These are phyloP conservation scores for Trichothecium roseum DNA, from an alignment of 2,329 filamentous ascomycete genomes.

Conservation along the genomic window DNA sequence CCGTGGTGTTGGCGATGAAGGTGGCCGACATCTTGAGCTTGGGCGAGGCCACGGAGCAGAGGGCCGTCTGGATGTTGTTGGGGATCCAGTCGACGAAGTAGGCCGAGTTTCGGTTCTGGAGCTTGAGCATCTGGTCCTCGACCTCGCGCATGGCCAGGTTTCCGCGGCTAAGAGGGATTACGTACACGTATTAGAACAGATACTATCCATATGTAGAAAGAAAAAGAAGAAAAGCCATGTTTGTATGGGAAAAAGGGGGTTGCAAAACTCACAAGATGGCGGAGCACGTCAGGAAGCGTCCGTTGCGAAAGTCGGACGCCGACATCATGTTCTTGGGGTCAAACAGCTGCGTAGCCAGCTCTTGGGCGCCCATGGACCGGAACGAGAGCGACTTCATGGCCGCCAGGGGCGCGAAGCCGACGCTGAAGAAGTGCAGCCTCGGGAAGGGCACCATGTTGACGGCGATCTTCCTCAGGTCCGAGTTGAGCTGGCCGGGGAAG, in stretches of 20 bases:
- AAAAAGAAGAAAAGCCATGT: too few species aligned
- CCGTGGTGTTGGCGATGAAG: constrained; percentile 98
- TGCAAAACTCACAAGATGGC: constrained; percentile 77
- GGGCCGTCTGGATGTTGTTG: constrained; percentile 99
- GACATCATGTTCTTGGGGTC: constrained; percentile 99
- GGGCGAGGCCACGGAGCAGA: constrained; percentile 96
- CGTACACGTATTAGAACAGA: too few species aligned
- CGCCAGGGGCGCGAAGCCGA: constrained; percentile 96
- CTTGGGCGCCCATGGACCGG: constrained; percentile 93
- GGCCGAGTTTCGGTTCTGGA: constrained; percentile 98
- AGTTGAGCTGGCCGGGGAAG: constrained; percentile 99
- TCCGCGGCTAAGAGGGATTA: constrained; percentile 77
- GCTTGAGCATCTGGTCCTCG: constrained; percentile 99
- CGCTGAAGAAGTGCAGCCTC: constrained; percentile 99
- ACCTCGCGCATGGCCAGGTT: constrained; percentile 99
- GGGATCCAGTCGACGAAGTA: constrained; percentile 99
- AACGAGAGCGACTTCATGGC: constrained; percentile 78
- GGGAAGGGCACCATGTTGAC: constrained; percentile 99
- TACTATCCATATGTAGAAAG: too few species aligned
- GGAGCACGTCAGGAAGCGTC: constrained; percentile 98
- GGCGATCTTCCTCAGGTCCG: constrained; percentile 96
- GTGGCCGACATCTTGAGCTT: constrained; percentile 99
- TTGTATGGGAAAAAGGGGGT: too few species aligned
- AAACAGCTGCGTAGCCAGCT: constrained; percentile 99
- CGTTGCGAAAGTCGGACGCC: constrained; percentile 98